Base-by-base conservation (phyloP, 164 flowering plant species). In the Pachysandra terminalis region DNA sequence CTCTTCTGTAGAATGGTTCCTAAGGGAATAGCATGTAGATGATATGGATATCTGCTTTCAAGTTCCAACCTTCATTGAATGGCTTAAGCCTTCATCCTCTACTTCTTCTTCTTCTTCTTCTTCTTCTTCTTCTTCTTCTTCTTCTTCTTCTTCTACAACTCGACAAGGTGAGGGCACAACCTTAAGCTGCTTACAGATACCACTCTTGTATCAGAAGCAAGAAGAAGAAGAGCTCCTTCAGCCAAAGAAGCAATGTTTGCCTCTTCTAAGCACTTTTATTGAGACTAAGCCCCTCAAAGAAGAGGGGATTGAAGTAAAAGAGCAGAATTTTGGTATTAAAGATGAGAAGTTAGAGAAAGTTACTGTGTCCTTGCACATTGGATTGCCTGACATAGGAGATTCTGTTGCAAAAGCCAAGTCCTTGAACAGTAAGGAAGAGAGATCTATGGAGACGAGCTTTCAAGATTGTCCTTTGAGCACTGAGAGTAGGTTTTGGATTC, bases 401-500 rank as follows among this genome's bases (percentile, higher is more conserved):
- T 48, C 32, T 68, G 73, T 68, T 56, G 67, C 12, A 16, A 68
- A 73, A 67, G 60, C 56, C 25, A 74, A 68, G 68, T 27, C 63
- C 21, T 51, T 61, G 40, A 28, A 28, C 24, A 51, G 23, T 48
- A 54, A 69, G 45, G 70, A 75, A 24, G 78, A 81, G 54, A 76
- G 77, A 16, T 9, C 59, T 8, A 61, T 56, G 60, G 74, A 76
- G 73, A 74, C 66, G 60, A 71, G 62, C 51, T 69, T 71, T 58
- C 73, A 77, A 61, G 74, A 57, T 25, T 68, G 61, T 71, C 37
- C 67, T 48, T 68, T 67, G 57, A 79, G 74, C 62, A 49, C 35
- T 28, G 78, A 78, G 68, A 80, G 76, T 61, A 83, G 90, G 78
- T 92, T 87, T 80, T 92, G 98, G 98, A 92, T 92, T 66, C 98